Evolutionary conservation across 176 grass and related monocot genomes (phyloP), one percentile per base, ranked within the genome.

Genomic region (Oryza nivara): DNA sequence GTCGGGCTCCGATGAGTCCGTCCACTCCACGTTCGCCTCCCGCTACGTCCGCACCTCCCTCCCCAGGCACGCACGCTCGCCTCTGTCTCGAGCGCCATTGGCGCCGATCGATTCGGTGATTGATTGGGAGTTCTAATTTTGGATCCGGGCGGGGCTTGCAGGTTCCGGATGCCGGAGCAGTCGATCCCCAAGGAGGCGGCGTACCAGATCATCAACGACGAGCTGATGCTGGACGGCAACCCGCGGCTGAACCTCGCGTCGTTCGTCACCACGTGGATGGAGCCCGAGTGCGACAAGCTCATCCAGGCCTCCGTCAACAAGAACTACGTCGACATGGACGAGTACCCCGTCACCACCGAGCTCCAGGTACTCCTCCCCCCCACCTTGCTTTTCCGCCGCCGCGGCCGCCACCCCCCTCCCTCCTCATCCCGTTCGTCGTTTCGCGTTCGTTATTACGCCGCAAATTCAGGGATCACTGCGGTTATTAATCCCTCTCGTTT

Each of bases 301-400:
- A 96, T 93, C 83, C 82, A 85, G 86, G 85, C 81, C 48, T 81
- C 90, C 75, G 45, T 96, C 75, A 99, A 94, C 81, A 99, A 99
- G 89, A 99, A 99, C 89, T 99, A 99, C 66, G 96, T 99, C 88
- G 96, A 99, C 93, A 99, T 99, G 96, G 96, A 99, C 70, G 96
- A 96, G 88, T 99, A 99, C 79, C 96, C 96, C 0, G 96, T 99
- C 84, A 99, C 96, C 78, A 99, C 96, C 16, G 96, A 99, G 84
- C 88, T 99, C 26, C 96, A 99, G 96, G 96, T 92, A 14, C 51
- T 1, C 7, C 40, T 7, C 36, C 36, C 36, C 4, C 36, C 2
- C 11, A 2, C 14, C 51, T 5, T 14, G 47, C 47, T 65, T 66
- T 41, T 41, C 7, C 40, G 36, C 49, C 63, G 10, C 20, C 23